Percentiles rank a stretch among this genome's conserved stretches.
Conservation (phyloP, 768 basidiomycete genomes). For the Suillus hirtellus region DNA sequence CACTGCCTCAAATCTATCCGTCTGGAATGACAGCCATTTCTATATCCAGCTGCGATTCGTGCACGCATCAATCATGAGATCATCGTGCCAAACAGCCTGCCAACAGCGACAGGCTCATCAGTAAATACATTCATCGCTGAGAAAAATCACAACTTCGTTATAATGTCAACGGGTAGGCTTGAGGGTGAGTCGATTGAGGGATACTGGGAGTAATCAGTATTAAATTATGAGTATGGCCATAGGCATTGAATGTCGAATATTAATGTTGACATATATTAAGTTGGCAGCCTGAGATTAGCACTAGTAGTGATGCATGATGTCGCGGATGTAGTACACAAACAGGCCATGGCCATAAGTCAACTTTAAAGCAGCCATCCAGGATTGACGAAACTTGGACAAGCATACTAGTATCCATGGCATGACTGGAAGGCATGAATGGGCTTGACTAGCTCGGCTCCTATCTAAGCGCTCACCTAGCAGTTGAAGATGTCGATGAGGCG, state of each 20-base stretch:
- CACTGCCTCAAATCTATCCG: background rate
- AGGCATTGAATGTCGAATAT: background rate
- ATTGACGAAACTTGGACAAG: too few species aligned
- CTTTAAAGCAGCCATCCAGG: too few species aligned
- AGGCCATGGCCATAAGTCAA: too few species aligned
- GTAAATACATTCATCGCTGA: background rate
- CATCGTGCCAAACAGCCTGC: background rate
- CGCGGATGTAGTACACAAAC: too few species aligned
- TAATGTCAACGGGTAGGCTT: background rate
- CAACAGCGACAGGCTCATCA: background rate
- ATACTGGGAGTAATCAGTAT: background rate
- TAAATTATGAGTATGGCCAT: background rate
- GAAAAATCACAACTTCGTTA: background rate
- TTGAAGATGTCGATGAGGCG: too few species aligned
- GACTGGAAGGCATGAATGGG: too few species aligned
- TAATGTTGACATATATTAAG: background rate
- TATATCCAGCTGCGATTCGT: too few species aligned
- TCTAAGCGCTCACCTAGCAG: too few species aligned
- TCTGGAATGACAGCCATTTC: background rate
- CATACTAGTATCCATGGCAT: too few species aligned
- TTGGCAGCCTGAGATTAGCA: background rate
- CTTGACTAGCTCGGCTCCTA: too few species aligned
- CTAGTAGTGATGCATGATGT: too few species aligned
- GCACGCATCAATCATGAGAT: background rate
- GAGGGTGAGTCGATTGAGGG: background rate